A percentile compares a stretch with the other conserved stretches of the same genome.
These are phyloP conservation scores for Podochytrium sp. DNA, from an alignment of 192 early-diverging fungal genomes.

Conservation along the genomic window DNA sequence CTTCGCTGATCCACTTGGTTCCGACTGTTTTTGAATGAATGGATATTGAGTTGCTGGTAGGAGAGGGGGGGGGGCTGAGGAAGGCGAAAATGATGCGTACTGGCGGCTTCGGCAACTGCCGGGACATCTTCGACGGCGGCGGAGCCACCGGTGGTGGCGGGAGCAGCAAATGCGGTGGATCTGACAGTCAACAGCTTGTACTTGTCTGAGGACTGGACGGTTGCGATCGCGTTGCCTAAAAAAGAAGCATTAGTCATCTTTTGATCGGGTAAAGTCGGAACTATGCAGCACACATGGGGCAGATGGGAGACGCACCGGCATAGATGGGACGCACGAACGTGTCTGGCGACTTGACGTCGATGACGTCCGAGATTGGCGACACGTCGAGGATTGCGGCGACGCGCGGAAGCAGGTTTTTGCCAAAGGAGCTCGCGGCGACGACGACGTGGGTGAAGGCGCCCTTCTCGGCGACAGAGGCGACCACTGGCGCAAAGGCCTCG, in stretches of 20 bases:
- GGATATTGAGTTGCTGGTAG: background rate
- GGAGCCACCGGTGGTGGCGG: constrained; percentile 58
- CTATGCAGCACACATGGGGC: background rate
- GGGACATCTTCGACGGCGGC: constrained; percentile 75
- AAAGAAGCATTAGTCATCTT: background rate
- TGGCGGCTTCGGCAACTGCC: constrained; percentile 19
- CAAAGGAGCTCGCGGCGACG: constrained; percentile 84
- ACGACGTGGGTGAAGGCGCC: constrained; percentile 82
- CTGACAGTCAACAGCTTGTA: constrained; percentile 92
- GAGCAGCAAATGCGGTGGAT: constrained; percentile 82
- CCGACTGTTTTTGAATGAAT: constrained; percentile 22
- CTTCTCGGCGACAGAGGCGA: constrained; percentile 72
- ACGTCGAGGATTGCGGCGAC: constrained; percentile 91
- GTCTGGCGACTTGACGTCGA: constrained; percentile 74
- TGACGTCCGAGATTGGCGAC: constrained; percentile 89
- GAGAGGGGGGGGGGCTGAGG: background rate
- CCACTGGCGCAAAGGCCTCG: constrained; percentile 77
- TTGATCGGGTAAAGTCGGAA: background rate
- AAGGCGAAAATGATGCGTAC: background rate
- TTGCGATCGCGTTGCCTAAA: constrained; percentile 92
- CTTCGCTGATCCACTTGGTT: constrained; percentile 87
- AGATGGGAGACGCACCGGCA: constrained; percentile 67
- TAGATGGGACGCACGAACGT: constrained; percentile 97
- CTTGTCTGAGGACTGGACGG: constrained; percentile 85
- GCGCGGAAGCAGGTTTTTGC: constrained; percentile 95